Conservation (phyloP, 495 filamentous ascomycete genomes). For the Podospora didyma region DNA sequence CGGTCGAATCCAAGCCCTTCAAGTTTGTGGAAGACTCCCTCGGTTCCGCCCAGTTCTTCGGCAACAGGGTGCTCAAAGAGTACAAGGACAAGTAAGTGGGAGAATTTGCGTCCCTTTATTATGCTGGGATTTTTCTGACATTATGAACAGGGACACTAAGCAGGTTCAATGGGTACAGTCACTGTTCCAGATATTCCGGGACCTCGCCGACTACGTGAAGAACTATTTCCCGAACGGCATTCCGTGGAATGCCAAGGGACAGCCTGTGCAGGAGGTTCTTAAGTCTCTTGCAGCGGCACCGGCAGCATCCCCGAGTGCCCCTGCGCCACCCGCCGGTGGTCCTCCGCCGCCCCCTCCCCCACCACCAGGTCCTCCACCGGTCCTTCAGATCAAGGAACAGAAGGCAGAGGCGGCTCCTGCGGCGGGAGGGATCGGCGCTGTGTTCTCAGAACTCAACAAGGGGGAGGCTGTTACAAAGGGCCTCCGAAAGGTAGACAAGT, state of each 20-base stretch:
- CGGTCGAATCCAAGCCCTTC: slow-evolving; percentile 69
- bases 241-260: slow-evolving; percentile 82
- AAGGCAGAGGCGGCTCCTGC: slow-evolving; percentile 25
- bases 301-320: slow-evolving; percentile 24
- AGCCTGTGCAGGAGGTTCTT: slow-evolving; percentile 66
- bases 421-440: slow-evolving; percentile 65
- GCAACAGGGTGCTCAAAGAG: slow-evolving; percentile 83
- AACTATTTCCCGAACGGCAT: slow-evolving; percentile 73
- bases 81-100: slow-evolving; percentile 82
- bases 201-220: slow-evolving; percentile 75
- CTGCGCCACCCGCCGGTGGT: slow-evolving; percentile 43
- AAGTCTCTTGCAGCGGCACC: slow-evolving; percentile 38
- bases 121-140: background rate
- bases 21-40: slow-evolving; percentile 77
- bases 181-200: slow-evolving; percentile 82
- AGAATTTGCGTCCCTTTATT: background rate
- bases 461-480: slow-evolving; percentile 81
- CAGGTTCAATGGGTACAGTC: slow-evolving; percentile 83
- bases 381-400: slow-evolving; percentile 44
- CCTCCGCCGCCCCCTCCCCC: slow-evolving; percentile 76
- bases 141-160: slow-evolving; percentile 56
- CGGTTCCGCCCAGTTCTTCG: slow-evolving; percentile 79
- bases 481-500: slow-evolving; percentile 88
- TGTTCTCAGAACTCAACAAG: slow-evolving; percentile 87
- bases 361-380: slow-evolving; percentile 56